A percentile compares a stretch with the other conserved stretches of the same genome.
Conservation (phyloP, 2,329 filamentous ascomycete genomes). For the Magnaporthiopsis poae region DNA sequence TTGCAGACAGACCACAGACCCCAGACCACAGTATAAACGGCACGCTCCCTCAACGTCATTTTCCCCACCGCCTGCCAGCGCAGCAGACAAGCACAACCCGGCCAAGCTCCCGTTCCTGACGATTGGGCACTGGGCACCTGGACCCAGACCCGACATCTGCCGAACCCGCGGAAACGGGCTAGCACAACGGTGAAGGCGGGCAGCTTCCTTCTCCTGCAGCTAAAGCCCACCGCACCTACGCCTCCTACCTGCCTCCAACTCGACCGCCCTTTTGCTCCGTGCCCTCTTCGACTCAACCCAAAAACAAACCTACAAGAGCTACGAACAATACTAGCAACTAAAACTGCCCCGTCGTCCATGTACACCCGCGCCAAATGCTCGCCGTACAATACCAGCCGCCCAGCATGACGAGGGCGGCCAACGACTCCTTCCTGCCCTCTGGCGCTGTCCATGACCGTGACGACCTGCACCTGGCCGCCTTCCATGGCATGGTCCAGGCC, state of each 20-base stretch:
- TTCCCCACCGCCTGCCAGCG: not conserved
- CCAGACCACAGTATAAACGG: not conserved
- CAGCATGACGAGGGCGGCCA: slow-evolving; percentile 30
- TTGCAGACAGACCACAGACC: not conserved
- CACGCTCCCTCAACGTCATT: not conserved
- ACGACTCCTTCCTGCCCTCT: slow-evolving; percentile 34
- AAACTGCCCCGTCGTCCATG: not conserved
- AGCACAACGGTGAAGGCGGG: not conserved
- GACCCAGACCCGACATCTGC: not conserved
- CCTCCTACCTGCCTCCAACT: too few species aligned
- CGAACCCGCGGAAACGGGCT: not conserved
- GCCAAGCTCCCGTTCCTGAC: not conserved
- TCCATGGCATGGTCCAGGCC: slow-evolving; percentile 17
- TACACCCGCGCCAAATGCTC: not conserved
- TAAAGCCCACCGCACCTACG: not conserved
- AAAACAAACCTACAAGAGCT: not conserved
- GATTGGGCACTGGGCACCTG: not conserved
- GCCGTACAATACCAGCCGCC: slow-evolving; percentile 13
- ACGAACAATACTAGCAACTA: not conserved
- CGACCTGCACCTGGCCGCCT: slow-evolving; percentile 20
- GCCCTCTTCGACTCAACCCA: not conserved
- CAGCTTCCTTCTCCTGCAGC: not conserved
- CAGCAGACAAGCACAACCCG: not conserved
- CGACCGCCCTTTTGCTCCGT: not conserved
- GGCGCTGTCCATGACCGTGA: slow-evolving; percentile 28